Base-by-base conservation (phyloP, 1,284 basidiomycete genomes). In the Mycena citricolor region DNA sequence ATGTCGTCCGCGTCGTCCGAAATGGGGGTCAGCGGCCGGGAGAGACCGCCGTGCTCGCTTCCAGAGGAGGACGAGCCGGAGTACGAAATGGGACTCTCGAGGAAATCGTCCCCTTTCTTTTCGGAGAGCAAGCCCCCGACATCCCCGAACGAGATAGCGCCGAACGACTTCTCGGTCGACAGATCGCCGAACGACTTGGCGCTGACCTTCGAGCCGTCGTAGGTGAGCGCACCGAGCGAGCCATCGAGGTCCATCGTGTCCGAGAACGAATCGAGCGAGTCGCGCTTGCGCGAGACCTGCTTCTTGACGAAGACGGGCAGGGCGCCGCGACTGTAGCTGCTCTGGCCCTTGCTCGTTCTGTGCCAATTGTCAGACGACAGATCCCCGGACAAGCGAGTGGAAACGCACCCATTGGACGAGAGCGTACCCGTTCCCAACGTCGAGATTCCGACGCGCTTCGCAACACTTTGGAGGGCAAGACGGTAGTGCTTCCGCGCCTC, bases 401-500 rank as follows among this genome's bases (percentile, higher is more conserved):
- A 32, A 17, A 71, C 69, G 44, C 61, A 72, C 69, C 61, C 67
- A 36, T 59, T 60, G 17, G 61, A 52, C 10, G 59, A 57, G 19
- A 58, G 26, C 19, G n/a, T 43, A 8, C 37, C 25, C 2, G 26
- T 31, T 17, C 19, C 39, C 6, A 23, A 57, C 13, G 65, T 69
- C 16, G 68, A 68, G 40, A 71, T 57, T n/a, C 74, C 74, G 35
- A 73, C 62, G 33, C 68, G 69, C 60, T 75, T 74, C 51, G 73
- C 64, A 38, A 81, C 65, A 10, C 70, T 68, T 4, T 48, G 42
- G 41, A 70, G 67, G 6, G 69, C 72, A 14, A 63, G 60, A 22
- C 69, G 65, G 60, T 85, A 86, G 51, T 79, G 71, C 54, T 63
- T 77, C 51, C 65, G 67, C 26, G 81, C 81, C 65, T 87, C 84